Conservation (phyloP, 2,329 filamentous ascomycete species). For the Berkeleyomyces basicola region DNA sequence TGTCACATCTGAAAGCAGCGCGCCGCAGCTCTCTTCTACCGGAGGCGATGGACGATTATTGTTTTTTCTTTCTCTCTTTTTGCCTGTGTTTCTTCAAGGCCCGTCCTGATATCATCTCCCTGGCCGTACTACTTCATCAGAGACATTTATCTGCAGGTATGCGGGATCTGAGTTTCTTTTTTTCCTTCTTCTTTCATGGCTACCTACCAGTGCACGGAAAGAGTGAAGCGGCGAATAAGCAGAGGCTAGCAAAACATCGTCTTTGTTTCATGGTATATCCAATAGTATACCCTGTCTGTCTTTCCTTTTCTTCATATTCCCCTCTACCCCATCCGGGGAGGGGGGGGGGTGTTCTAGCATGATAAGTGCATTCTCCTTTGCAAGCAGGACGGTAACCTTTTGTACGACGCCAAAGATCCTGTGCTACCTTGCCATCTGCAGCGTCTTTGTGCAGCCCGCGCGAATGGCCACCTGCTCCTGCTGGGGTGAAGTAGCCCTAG, state of each 20-base stretch:
- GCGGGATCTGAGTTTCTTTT: conserved; percentile 15
- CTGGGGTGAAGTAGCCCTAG: not conserved
- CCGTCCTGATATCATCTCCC: not conserved
- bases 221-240: too few relatives aligned
- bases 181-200: not conserved
- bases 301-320: too few relatives aligned
- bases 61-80: not conserved
- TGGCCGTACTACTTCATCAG: conserved; percentile 19
- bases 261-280: too few relatives aligned
- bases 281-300: too few relatives aligned
- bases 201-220: too few relatives aligned
- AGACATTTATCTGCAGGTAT: conserved; percentile 19
- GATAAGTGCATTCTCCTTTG: not conserved
- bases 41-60: too few relatives aligned
- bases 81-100: not conserved
- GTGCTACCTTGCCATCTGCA: not conserved
- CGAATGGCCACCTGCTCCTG: not conserved
- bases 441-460: not conserved
- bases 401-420: not conserved
- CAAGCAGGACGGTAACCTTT: not conserved
- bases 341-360: not conserved
- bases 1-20: too few relatives aligned
- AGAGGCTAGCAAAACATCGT: too few relatives aligned
- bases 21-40: too few relatives aligned
- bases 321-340: too few relatives aligned